phyloP scores from a whole-genome alignment of 176 grass and related monocot genomes.

The Ampelocalamus luodianensis region DNA sequence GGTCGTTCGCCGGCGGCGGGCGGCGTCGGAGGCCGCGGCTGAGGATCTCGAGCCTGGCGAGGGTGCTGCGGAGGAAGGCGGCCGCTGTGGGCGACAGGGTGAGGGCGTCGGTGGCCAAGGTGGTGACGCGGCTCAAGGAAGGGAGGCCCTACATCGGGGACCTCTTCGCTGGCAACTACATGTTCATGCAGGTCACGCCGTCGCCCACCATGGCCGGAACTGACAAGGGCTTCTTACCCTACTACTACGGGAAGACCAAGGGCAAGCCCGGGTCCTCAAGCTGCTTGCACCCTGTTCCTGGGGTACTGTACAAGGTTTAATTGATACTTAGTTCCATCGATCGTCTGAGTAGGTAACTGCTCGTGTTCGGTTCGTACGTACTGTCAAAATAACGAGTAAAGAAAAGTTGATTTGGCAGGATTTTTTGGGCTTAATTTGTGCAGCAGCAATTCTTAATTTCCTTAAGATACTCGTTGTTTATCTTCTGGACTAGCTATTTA shows the following conservation, averaged over 20 bases:
- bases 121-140: slow-evolving; percentile 67
- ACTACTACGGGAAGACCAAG: slow-evolving; percentile 34
- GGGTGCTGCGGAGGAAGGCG: slow-evolving; percentile 58
- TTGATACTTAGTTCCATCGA: neutral
- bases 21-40: slow-evolving; percentile 46
- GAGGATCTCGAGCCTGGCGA: slow-evolving; percentile 58
- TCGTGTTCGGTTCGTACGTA: neutral
- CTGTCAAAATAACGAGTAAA: neutral
- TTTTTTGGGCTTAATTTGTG: neutral
- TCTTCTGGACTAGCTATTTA: neutral
- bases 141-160: slow-evolving; percentile 70
- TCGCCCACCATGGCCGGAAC: slow-evolving; percentile 36
- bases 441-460: neutral
- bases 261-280: neutral
- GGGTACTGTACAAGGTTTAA: slow-evolving; percentile 29
- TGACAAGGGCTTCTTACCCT: slow-evolving; percentile 31
- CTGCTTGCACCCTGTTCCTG: neutral
- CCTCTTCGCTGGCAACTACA: slow-evolving; percentile 91
- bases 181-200: slow-evolving; percentile 93
- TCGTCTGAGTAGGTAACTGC: neutral
- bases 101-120: slow-evolving; percentile 57
- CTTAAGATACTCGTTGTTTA: neutral
- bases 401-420: neutral
- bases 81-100: slow-evolving; percentile 46
- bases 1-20: neutral